Evolutionary conservation across 2,329 filamentous ascomycete species (phyloP).

Genomic region (Uncinocarpus reesii): DNA sequence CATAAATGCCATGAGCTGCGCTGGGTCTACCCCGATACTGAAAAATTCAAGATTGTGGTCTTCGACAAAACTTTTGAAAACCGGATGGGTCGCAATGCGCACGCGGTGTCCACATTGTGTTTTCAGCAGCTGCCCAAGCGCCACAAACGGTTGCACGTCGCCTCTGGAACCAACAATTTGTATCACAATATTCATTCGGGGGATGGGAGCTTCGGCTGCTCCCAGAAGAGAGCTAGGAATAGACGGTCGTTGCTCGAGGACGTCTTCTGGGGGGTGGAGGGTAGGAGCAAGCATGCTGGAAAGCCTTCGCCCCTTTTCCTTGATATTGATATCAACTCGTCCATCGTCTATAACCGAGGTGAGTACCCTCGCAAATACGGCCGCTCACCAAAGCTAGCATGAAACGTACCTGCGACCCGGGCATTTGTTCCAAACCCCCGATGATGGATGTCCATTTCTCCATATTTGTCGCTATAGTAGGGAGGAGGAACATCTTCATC

Average conservation of each 20-base stretch:
- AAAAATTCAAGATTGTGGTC: constrained; percentile 67
- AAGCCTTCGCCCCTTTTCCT: constrained; percentile 56
- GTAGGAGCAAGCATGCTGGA: constrained; percentile 58
- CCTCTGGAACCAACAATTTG: constrained; percentile 66
- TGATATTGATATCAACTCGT: constrained; percentile 69
- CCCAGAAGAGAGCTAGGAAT: constrained; percentile 59
- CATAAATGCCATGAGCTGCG: constrained; percentile 78
- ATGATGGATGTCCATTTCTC: constrained; percentile 52
- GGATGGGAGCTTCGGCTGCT: constrained; percentile 48
- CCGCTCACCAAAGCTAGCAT: no score
- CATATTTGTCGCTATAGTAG: constrained; percentile 39
- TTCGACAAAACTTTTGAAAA: constrained; percentile 58
- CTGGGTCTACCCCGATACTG: constrained; percentile 63
- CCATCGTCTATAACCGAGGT: constrained; percentile 52
- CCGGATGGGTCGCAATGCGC: constrained; percentile 60
- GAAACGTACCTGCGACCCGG: constrained; percentile 43
- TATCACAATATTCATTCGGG: constrained; percentile 58
- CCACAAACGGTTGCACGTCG: constrained; percentile 67
- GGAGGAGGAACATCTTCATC: constrained; percentile 20
- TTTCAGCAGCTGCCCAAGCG: constrained; percentile 55
- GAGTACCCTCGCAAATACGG: neutral
- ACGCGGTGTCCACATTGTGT: constrained; percentile 60
- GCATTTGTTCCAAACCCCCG: constrained; percentile 55
- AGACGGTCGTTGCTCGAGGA: constrained; percentile 12
- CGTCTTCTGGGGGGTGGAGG: constrained; percentile 42